Evolutionary conservation across 2,329 filamentous ascomycete genomes (phyloP), one percentile per base, ranked within the genome.

Genomic region (Clarireedia paspali): DNA sequence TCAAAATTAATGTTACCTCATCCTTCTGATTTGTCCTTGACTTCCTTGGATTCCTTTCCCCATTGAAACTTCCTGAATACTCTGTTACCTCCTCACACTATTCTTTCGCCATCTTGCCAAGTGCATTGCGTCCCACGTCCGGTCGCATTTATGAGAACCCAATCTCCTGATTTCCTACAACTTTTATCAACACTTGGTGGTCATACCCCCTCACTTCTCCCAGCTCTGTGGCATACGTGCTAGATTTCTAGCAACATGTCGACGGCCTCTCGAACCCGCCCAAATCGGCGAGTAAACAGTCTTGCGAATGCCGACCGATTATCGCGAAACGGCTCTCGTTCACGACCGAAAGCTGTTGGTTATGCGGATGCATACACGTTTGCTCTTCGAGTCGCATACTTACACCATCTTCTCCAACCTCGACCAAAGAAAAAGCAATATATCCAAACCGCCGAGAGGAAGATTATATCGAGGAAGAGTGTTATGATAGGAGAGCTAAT

Each of bases 331-430:
- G 55, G 60, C 36, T 82, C 81, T 48, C 74, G 71, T 60, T 71
- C 74, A 47, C 73, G 76, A 59, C 70, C 74, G 49, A 68, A 74
- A 51, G 71, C 75, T 53, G 76, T 85, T 62, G 79, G 77, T 64
- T 77, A 82, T 70, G 88, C 95, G 65, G 90, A 96, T 73, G 91
- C 90, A 68, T 96, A 95, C 74, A 88, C 85, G 61, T 96, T 90
- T 73, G 91, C 91, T 65, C 83, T 99, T 54, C 88, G 94, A 60
- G 85, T 89, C 63, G 92, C 92, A 64, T 96, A 90, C 72, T 87
- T 99, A 57, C 81, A 92, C 72, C 95, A 99, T 72, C 84, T 97
- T 46, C 81, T 99, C 52, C 91, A 96, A 70, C 92, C 94, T 60
- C 88, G 91, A 68, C 82, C 89, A 67, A 94, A 92, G 73, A 84